phyloP scores from a whole-genome alignment of 1,284 basidiomycete species.

The Boletus smithii region DNA sequence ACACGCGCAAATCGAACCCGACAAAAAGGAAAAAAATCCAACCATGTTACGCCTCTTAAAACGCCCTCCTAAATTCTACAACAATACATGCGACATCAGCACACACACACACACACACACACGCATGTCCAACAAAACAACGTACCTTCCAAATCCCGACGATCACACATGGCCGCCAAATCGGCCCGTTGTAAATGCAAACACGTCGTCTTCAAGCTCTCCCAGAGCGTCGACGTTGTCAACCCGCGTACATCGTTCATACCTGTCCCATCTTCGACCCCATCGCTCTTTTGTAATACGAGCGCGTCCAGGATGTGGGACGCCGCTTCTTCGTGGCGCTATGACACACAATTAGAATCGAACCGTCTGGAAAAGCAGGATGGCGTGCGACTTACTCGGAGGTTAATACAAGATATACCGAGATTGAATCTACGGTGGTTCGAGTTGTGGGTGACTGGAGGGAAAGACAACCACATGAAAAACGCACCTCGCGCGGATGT shows the following conservation, averaged over 20 bases:
- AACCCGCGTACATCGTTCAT: constrained; percentile 62
- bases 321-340: constrained; percentile 82
- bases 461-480: constrained; percentile 9
- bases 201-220: constrained; percentile 77
- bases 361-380: not conserved
- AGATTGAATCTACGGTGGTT: constrained; percentile 70
- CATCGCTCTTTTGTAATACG: constrained; percentile 80
- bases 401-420: constrained; percentile 87
- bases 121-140: not conserved
- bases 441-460: not conserved
- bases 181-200: constrained; percentile 73
- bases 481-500: constrained; percentile 83
- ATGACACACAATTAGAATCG: not conserved
- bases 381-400: constrained; percentile 55
- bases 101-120: not conserved
- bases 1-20: no score
- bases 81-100: not conserved
- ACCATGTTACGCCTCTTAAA: constrained; percentile 2
- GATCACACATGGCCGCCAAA: constrained; percentile 68
- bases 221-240: constrained; percentile 78
- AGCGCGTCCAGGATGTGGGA: constrained; percentile 85
- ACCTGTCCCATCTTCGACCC: constrained; percentile 46
- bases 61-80: constrained; percentile 19
- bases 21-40: not conserved
- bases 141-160: constrained; percentile 68